Evolutionary conservation across 306 rosid species (phyloP), one percentile per base, ranked within the genome.

Genomic region (Cucumis cinereus): DNA sequence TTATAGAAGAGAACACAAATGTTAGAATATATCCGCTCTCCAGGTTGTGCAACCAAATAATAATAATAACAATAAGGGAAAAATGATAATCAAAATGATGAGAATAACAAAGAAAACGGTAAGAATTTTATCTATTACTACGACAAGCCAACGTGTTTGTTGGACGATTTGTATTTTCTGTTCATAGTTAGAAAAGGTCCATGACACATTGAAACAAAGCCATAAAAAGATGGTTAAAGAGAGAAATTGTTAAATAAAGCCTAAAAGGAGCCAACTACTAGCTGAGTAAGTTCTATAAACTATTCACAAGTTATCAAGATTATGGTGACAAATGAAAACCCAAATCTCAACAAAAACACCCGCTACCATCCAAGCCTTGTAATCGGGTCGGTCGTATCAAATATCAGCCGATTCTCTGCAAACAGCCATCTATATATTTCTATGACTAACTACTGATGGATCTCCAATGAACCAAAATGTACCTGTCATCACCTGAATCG

Each of bases 261-360:
- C 74, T 36, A 40, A 20, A 67, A 41, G 30, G 54, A 68, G 7
- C 8, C 26, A 40, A 40, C 1, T 45, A 35, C 45, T 23, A 36
- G 23, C 74, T 30, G 36, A 14, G 41, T 16, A 6, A 70, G 50
- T 70, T 70, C 57, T 70, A 22, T 22, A 14, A 8, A 4, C 49
- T 73, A 73, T 73, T 73, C 63, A 73, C 77, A 73, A 53, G 62
- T 19, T 73, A 73, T 33, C 50, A 73, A 28, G 63, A 50, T 33
- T 35, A 17, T 53, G 30, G 49, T 12, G 14, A 19, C 49, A 73
- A 33, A 73, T n/a, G 26, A 73, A 54, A 53, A 5, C n/a, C 63
- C 49, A 73, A 73, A 73, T 58, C 63, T 73, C 49, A 17, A 19
- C 63, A 54, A 30, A 73, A 53, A 19, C 23, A 4, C 20, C 26